Base-by-base conservation (phyloP, 164 flowering plant genomes). In the Chimonanthus praecox region DNA sequence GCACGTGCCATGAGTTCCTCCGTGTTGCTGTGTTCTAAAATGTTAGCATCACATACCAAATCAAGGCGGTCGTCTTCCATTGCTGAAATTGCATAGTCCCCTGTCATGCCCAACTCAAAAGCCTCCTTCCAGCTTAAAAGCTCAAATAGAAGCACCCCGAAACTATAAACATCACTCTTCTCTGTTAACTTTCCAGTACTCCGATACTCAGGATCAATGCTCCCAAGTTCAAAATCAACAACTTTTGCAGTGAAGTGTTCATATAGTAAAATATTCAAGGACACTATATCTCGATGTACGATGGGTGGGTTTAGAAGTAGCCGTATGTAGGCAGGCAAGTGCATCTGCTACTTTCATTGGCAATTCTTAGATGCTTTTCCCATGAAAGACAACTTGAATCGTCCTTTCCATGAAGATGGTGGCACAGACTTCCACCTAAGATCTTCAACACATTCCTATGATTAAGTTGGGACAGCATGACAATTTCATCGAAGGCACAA, bases 71-170 rank as follows among this genome's bases (percentile, higher is more conserved):
- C 33, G 33, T 33, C 33, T 33, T 33, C 0, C 33, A 86, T 89
- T 16, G 33, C 33, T 33, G 33, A 33, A 33, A 33, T 33, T 1
- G 33, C 33, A 33, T 33, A 33, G 33, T 33, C 33, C 65, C 33
- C 65, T 62, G 33, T 33, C 33, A 33, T 33, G 33, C 33, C 7
- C 33, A 3, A 33, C 8, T 62, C 65, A 5, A 62, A 33, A 33
- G 33, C 33, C 33, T 33, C 20, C 65, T 93, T 81, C 77, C 92
- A 94, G 0, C 92, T 85, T 64, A 89, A 62, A 54, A 89, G 84
- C 77, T 89, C 33, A 33, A 33, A 33, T 33, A 33, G 33, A 33
- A 33, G 33, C 33, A 33, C 33, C 33, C 33, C 33, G 33, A 33
- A 33, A 33, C 33, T 33, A 33, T 33, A 33, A 33, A 33, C 33